phyloP scores from a whole-genome alignment of 2,329 filamentous ascomycete species.

The Simplicillium sp. region DNA sequence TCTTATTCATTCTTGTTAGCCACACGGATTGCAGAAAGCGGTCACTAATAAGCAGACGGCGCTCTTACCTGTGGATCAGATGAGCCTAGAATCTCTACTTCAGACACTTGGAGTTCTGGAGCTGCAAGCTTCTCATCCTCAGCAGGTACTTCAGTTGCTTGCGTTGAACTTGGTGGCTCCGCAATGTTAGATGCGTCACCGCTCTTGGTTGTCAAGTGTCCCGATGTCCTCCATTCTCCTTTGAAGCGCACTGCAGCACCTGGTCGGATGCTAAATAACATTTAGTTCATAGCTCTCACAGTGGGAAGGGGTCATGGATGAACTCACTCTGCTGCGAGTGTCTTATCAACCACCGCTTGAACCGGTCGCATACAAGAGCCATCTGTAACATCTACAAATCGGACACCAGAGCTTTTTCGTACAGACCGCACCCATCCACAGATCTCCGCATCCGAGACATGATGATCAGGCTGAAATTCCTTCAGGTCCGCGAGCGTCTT shows the following conservation, averaged over 20 bases:
- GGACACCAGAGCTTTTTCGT: constrained; percentile 72
- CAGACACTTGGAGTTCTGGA: constrained; percentile 69
- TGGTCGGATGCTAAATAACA: constrained; percentile 56
- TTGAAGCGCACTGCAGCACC: constrained; percentile 71
- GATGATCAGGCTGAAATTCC: constrained; percentile 34
- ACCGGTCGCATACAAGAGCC: constrained; percentile 72
- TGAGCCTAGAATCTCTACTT: constrained; percentile 61
- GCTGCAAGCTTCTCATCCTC: constrained; percentile 5
- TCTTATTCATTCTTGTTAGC: constrained; percentile 37
- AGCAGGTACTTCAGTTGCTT: too few relatives aligned
- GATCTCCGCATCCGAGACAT: constrained; percentile 46
- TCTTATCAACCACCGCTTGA: constrained; percentile 70
- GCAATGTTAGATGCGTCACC: too few relatives aligned
- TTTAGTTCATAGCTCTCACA: neutral
- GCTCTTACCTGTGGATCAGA: constrained; percentile 68
- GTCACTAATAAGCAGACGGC: constrained; percentile 1
- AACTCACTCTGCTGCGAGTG: constrained; percentile 62
- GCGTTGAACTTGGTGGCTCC: too few relatives aligned
- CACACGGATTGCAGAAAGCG: constrained; percentile 1
- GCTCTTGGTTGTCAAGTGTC: too few relatives aligned
- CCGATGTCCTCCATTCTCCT: constrained; percentile 55
- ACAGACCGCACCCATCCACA: constrained; percentile 78
- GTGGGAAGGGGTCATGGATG: constrained; percentile 17
- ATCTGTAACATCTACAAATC: constrained; percentile 80
- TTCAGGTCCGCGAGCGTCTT: constrained; percentile 47